A percentile compares a stretch with the other conserved stretches of the same genome.
phyloP scores from a whole-genome alignment of 1,284 basidiomycete genomes.

The Apiotrichum mycotoxinovorans region DNA sequence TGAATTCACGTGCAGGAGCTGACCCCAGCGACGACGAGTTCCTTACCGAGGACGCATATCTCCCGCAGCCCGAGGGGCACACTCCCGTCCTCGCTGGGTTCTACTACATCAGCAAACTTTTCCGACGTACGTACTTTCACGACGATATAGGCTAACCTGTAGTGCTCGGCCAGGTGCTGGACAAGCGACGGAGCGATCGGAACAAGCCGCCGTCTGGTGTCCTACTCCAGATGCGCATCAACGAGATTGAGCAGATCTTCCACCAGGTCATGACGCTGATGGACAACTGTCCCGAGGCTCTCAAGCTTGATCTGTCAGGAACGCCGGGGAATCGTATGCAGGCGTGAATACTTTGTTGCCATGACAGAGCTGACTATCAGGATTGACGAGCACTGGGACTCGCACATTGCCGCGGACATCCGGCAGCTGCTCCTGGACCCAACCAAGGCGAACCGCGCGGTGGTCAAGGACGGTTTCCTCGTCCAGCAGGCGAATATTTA shows the following conservation, averaged over 20 bases:
- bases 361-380: slow-evolving; percentile 8
- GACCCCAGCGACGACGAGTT: slow-evolving; percentile 43
- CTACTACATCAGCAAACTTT: slow-evolving; percentile 79
- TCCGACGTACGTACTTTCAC: slow-evolving; percentile 42
- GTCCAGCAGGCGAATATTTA: slow-evolving; percentile 85
- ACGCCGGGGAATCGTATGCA: slow-evolving; percentile 15
- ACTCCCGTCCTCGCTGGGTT: slow-evolving; percentile 77
- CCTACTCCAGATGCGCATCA: slow-evolving; percentile 37
- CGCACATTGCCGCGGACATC: slow-evolving; percentile 66
- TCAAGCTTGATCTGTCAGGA: slow-evolving; percentile 30
- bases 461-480: slow-evolving; percentile 77
- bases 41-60: slow-evolving; percentile 72
- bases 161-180: slow-evolving; percentile 40
- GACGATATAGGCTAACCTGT: background rate
- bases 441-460: slow-evolving; percentile 66
- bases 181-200: slow-evolving; percentile 37
- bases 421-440: slow-evolving; percentile 85
- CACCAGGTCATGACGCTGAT: slow-evolving; percentile 41
- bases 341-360: slow-evolving; percentile 9
- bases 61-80: slow-evolving; percentile 74
- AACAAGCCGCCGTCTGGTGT: slow-evolving; percentile 35
- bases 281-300: slow-evolving; percentile 39
- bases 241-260: slow-evolving; percentile 40
- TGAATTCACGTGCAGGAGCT: background rate
- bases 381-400: slow-evolving; percentile 40